Evolutionary conservation across 495 filamentous ascomycete genomes (phyloP).

Genomic region (Chlorociboria aeruginascens): DNA sequence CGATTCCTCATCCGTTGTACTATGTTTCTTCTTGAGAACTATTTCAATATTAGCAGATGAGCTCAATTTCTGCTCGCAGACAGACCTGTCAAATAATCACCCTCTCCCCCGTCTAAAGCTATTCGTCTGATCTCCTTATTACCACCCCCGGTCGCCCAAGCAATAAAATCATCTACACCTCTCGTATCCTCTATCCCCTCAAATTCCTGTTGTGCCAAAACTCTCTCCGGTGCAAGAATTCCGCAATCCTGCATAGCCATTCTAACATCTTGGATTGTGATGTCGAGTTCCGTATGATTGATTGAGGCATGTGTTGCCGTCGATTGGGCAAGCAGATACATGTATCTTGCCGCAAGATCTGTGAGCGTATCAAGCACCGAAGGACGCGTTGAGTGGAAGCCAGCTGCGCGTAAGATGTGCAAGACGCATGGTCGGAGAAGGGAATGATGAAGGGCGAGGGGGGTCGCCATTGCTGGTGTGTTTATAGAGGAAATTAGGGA

Average conservation of each 20-base stretch:
- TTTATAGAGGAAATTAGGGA: constrained; percentile 1
- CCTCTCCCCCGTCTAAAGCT: constrained; percentile 36
- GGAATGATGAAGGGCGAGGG: constrained; percentile 50
- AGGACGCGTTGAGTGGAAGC: constrained; percentile 64
- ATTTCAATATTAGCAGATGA: constrained; percentile 4
- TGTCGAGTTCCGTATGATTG: constrained; percentile 27
- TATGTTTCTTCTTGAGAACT: constrained; percentile 74
- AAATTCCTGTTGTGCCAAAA: constrained; percentile 22
- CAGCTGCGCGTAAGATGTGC: constrained; percentile 76
- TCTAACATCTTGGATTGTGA: constrained; percentile 61
- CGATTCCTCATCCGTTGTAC: constrained; percentile 69
- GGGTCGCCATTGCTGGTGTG: constrained; percentile 24
- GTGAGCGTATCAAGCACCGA: constrained; percentile 68
- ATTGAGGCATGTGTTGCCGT: constrained; percentile 46
- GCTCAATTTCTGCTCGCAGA: not conserved
- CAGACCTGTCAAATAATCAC: constrained; percentile 59
- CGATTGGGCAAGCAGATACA: constrained; percentile 51
- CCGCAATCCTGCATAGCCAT: constrained; percentile 71
- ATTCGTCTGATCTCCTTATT: constrained; percentile 65
- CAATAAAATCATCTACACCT: constrained; percentile 59
- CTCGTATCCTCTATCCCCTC: constrained; percentile 54
- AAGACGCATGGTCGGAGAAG: constrained; percentile 72
- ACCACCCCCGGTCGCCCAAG: constrained; percentile 56
- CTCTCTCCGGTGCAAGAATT: constrained; percentile 48
- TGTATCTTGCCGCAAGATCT: constrained; percentile 63